Conservation (phyloP, 2,329 filamentous ascomycete species). For the Hypoxylon rubiginosum region DNA sequence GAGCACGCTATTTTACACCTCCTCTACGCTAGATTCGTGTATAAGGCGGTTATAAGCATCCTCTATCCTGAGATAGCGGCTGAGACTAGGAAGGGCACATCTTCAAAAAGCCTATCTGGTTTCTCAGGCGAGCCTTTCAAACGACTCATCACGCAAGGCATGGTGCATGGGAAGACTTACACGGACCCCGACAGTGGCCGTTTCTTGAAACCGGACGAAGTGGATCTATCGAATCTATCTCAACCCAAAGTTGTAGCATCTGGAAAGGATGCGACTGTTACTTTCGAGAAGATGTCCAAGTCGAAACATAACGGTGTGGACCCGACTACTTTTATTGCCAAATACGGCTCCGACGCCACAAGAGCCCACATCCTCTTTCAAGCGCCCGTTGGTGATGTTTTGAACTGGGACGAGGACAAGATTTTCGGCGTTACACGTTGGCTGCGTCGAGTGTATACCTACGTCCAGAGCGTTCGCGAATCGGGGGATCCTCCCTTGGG, state of each 20-base stretch:
- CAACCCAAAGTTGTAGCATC: conserved; percentile 74
- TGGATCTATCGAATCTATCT: conserved; percentile 71
- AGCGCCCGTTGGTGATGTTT: conserved; percentile 83
- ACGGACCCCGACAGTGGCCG: conserved; percentile 79
- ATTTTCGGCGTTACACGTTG: conserved; percentile 86
- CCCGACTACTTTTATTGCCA: conserved; percentile 77
- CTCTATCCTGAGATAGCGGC: conserved; percentile 58
- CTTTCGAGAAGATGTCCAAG: conserved; percentile 95
- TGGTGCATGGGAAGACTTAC: conserved; percentile 91
- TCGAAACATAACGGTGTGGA: conserved; percentile 94
- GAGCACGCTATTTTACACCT: conserved; percentile 93
- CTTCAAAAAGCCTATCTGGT: conserved; percentile 26
- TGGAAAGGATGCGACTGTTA: conserved; percentile 69
- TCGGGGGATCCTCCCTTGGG: conserved; percentile 24
- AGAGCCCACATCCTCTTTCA: conserved; percentile 91
- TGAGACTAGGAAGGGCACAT: conserved; percentile 43
- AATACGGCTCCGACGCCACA: conserved; percentile 86
- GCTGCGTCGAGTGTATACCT: conserved; percentile 76
- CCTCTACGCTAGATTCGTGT: conserved; percentile 90
- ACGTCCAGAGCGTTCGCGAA: conserved; percentile 57
- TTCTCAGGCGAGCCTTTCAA: conserved; percentile 77
- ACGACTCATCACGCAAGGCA: conserved; percentile 87
- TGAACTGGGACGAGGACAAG: conserved; percentile 89
- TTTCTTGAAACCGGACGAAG: conserved; percentile 82
- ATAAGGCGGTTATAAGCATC: conserved; percentile 81